Conservation (phyloP, 1,284 basidiomycete genomes). For the Malassezia pachydermatis region DNA sequence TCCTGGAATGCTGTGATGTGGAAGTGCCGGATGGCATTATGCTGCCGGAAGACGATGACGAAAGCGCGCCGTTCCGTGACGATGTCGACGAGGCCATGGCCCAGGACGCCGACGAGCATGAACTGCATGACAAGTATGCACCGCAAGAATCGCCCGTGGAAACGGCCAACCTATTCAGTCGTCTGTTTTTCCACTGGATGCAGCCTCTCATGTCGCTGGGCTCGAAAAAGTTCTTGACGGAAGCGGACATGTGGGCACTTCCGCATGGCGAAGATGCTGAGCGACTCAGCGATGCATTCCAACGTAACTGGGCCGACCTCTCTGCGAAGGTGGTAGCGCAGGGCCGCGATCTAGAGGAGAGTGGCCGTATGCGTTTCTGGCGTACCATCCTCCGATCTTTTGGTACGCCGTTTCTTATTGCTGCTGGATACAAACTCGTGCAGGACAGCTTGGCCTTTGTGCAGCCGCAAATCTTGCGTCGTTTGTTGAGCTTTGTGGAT, state of each 20-base stretch:
- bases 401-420: slow-evolving; percentile 65
- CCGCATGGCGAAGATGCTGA: slow-evolving; percentile 60
- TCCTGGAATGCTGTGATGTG: slow-evolving; percentile 33
- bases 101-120: slow-evolving; percentile 15
- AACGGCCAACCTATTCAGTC: slow-evolving; percentile 71
- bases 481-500: slow-evolving; percentile 63
- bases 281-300: slow-evolving; percentile 60
- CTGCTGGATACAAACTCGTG: slow-evolving; percentile 57
- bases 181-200: slow-evolving; percentile 63
- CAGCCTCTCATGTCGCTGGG: slow-evolving; percentile 58
- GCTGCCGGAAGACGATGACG: slow-evolving; percentile 17
- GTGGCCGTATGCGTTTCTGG: slow-evolving; percentile 23
- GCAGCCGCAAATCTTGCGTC: slow-evolving; percentile 77
- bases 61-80: slow-evolving; percentile 7
- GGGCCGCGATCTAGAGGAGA: slow-evolving; percentile 12
- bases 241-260: slow-evolving; percentile 49
- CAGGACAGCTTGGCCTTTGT: slow-evolving; percentile 74
- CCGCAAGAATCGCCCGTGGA: slow-evolving; percentile 60
- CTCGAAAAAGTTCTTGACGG: slow-evolving; percentile 42
- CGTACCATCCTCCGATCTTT: slow-evolving; percentile 50
- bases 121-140: slow-evolving; percentile 13
- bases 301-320: slow-evolving; percentile 48
- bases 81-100: slow-evolving; percentile 5
- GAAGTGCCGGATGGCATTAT: slow-evolving; percentile 23
- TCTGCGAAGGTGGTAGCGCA: not conserved